Evolutionary conservation across 495 filamentous ascomycete species (phyloP), one percentile per base, ranked within the genome.

Genomic region (Penicillium salamii): DNA sequence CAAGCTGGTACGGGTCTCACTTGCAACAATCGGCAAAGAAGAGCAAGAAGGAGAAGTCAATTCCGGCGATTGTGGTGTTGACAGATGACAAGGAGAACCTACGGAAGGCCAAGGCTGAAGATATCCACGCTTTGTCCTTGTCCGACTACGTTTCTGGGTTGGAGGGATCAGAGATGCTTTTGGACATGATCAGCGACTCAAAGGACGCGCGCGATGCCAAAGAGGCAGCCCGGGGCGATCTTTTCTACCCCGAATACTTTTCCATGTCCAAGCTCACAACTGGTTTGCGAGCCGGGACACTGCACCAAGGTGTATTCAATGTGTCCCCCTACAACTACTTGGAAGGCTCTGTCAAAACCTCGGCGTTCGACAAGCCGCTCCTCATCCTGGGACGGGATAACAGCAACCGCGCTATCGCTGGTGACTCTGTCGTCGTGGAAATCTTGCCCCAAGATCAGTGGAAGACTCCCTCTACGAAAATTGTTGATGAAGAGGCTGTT

Each of bases 271-370:
- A 89, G 70, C 87, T 97, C 78, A 89, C 89, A 78, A 98, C 93
- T 20, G 91, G 90, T 1, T 71, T 96, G 42, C 90, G 90, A 66
- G 83, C 81, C 15, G 90, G 90, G 9, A 85, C 86, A 18, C 69
- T 98, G 35, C 93, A 97, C 66, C 91, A 97, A 67, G 93, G 93
- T 32, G 83, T 87, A 13, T 98, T 95, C 72, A 96, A 92, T 58
- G 89, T 97, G 19, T 97, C 93, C 8, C 89, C 90, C 7, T 98
- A 97, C 75, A 97, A 98, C 66, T 97, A 96, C 60, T 74, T 97
- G 23, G 95, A 97, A 65, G 95, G 89, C 7, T 89, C 89, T 9
- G 85, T 97, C 39, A 85, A 89, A 58, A 91, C 96, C 6, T 79
- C 90, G 14, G 83, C 90, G 15, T 97, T 98, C 57, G 89, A 95